Evolutionary conservation across 78 protist species (phyloP).

Genomic region (Tieghemostelium lacteum): DNA sequence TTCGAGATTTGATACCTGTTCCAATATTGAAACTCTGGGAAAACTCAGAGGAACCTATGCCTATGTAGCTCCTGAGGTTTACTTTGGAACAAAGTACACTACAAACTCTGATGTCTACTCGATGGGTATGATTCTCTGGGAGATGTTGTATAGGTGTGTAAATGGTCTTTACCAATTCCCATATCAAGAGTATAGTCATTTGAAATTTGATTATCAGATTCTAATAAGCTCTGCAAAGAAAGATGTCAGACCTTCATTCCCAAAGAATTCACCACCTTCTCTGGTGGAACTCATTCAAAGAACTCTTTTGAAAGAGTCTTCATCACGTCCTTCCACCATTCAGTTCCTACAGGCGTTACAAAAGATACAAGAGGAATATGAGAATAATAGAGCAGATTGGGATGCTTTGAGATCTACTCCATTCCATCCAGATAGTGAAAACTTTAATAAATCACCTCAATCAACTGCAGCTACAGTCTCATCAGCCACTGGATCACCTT

Average conservation of each 20-base stretch:
- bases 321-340: conserved; percentile 35
- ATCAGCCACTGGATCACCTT: not conserved
- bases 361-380: conserved; percentile 17
- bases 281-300: conserved; percentile 25
- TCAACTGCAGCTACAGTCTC: not conserved
- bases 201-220: conserved; percentile 81
- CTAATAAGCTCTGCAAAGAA: conserved; percentile 69
- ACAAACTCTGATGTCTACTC: conserved; percentile 77
- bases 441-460: not conserved
- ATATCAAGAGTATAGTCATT: conserved; percentile 65
- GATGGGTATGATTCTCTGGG: conserved; percentile 83
- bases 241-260: conserved; percentile 70
- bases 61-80: conserved; percentile 80
- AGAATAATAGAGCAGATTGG: conserved; percentile 34
- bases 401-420: conserved; percentile 48
- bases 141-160: conserved; percentile 74
- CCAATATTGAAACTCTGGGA: conserved; percentile 64
- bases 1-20: conserved; percentile 64
- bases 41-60: conserved; percentile 82
- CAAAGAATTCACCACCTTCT: conserved; percentile 34
- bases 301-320: conserved; percentile 39
- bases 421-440: not conserved
- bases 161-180: conserved; percentile 73
- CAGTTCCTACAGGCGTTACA: conserved; percentile 28
- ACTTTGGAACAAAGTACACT: conserved; percentile 76